Base-by-base conservation (phyloP, 805 yeast genomes). In the Yamadazyma kitorensis region DNA sequence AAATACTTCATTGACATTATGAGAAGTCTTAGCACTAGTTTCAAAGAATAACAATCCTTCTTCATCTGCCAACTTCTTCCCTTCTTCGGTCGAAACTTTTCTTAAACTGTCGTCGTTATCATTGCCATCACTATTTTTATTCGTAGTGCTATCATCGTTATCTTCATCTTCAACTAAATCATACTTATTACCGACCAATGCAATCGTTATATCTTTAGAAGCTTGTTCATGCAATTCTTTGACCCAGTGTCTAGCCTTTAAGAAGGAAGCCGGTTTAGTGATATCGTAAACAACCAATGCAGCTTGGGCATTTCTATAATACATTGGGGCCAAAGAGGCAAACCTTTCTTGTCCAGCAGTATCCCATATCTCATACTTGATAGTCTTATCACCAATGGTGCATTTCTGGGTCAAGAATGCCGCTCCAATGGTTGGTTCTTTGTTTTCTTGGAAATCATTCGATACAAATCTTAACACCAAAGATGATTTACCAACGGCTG, bases 161-260 rank as follows among this genome's bases (percentile, higher is more conserved):
- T 70, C 72, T 14, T 70, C 68, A 33, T 66, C 71, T 36, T 78
- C 80, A 10, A 81, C 76, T 43, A 91, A 67, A 61, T 91, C 98
- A 40, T 78, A 75, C 64, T 91, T 91, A 68, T 89, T 91, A 24
- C 96, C 98, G 18, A 89, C 96, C 24, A 91, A 70, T 3, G 98
- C 98, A 58, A 91, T 88, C 38, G 87, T 78, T 33, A 91, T 91
- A 43, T 83, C 89, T 44, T 86, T 85, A n/a, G 85, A 73, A 13
- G 97, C 97, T 62, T 89, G 98, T 47, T 89, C 95, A 54, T 87
- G 95, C 47, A 91, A 74, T 58, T 91, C 98, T 54, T 85, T 85
- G 36, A 91, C 96, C 98, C 98, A 91, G 63, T 91, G 97, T 51
- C 97, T 83, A 6, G 98, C 98, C 61, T 91, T 88, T 50, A 88